Percentiles rank a stretch among this genome's conserved stretches.
These are phyloP conservation scores for Hanseniaspora hatyaiensis DNA, from an alignment of 805 yeast species.

Conservation along the genomic window DNA sequence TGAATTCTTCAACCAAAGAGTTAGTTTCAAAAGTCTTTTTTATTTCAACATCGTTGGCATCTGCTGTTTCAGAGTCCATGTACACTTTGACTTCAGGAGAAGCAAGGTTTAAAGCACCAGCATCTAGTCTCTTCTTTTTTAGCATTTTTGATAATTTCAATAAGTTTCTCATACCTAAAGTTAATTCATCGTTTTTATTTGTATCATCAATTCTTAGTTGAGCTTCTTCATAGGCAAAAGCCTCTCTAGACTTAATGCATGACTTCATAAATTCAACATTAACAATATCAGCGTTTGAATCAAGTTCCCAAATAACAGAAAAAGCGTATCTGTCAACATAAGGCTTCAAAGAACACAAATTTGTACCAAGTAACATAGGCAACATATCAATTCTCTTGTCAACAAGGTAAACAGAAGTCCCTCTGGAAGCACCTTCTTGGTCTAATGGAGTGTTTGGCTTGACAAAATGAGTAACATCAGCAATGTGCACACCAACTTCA, in stretches of 20 bases:
- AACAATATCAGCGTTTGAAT: slow-evolving; percentile 72
- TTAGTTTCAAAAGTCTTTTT: slow-evolving; percentile 81
- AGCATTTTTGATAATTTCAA: slow-evolving; percentile 68
- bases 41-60: slow-evolving; percentile 89
- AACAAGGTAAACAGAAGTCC: slow-evolving; percentile 91
- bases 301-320: slow-evolving; percentile 91
- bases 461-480: slow-evolving; percentile 96
- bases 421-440: slow-evolving; percentile 92
- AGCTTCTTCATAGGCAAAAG: slow-evolving; percentile 89
- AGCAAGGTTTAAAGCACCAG: slow-evolving; percentile 93
- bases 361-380: slow-evolving; percentile 89
- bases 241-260: slow-evolving; percentile 80
- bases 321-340: slow-evolving; percentile 93
- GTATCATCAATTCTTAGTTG: slow-evolving; percentile 80
- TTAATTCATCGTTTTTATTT: slow-evolving; percentile 65
- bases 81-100: slow-evolving; percentile 97
- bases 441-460: slow-evolving; percentile 86
- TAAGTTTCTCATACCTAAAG: slow-evolving; percentile 77
- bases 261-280: slow-evolving; percentile 73
- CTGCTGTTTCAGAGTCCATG: slow-evolving; percentile 93
- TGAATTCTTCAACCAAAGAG: slow-evolving; percentile 93
- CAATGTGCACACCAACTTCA: slow-evolving; percentile 98
- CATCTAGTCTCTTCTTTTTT: slow-evolving; percentile 74
- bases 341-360: slow-evolving; percentile 87
- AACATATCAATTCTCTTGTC: slow-evolving; percentile 98